Percentiles rank a stretch among this genome's conserved stretches.
These are phyloP conservation scores for Hansenula anomala DNA, from an alignment of 1,139 yeast genomes.

Conservation along the genomic window DNA sequence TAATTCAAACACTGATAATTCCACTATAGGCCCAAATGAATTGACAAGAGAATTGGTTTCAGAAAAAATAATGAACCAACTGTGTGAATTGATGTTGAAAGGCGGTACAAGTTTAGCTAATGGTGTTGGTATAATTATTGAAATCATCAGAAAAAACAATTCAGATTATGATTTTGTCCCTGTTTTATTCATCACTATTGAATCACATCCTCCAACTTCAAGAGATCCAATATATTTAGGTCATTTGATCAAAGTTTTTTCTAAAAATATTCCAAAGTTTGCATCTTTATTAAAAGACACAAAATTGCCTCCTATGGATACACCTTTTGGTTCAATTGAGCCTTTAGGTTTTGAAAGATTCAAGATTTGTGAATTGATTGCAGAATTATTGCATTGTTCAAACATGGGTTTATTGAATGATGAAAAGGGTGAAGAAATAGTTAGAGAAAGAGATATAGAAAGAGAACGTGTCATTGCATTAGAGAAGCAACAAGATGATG, in stretches of 20 bases:
- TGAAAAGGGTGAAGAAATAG: conserved; percentile 75
- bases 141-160: conserved; percentile 90
- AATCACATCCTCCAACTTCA: conserved; percentile 91
- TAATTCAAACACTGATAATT: conserved; percentile 74
- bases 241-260: conserved; percentile 74
- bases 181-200: conserved; percentile 79
- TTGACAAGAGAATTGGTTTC: conserved; percentile 85
- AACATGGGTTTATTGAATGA: conserved; percentile 94
- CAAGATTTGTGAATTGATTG: conserved; percentile 89
- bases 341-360: conserved; percentile 96
- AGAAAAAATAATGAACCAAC: conserved; percentile 55
- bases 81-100: conserved; percentile 78
- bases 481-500: conserved; percentile 26
- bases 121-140: conserved; percentile 95
- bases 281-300: conserved; percentile 44
- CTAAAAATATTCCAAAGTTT: conserved; percentile 70
- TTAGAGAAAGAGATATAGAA: conserved; percentile 67
- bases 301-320: conserved; percentile 40
- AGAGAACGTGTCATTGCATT: conserved; percentile 42
- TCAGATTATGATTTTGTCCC: conserved; percentile 94
- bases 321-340: conserved; percentile 72
- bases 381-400: conserved; percentile 92
- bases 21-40: conserved; percentile 96
- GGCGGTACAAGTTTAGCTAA: conserved; percentile 93
- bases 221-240: conserved; percentile 95